Conservation (phyloP, 148 eudicot species). For the Cornus kousa region DNA sequence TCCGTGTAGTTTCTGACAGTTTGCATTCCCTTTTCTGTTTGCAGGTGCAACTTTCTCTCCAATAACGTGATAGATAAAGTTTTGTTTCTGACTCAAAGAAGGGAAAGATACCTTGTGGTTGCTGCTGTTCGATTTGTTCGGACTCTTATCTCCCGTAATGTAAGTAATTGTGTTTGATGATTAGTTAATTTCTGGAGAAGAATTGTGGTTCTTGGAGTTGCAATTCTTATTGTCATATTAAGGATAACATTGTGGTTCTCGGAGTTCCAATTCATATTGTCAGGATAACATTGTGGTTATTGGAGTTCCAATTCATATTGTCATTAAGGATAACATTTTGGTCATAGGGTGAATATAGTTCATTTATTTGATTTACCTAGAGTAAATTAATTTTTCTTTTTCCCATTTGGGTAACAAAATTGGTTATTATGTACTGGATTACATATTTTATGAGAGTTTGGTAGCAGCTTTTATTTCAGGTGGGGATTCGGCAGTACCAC, state of each 20-base stretch:
- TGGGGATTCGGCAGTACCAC: neutral
- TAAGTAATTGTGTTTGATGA: slow-evolving; percentile 35
- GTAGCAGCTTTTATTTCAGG: neutral
- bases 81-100: slow-evolving; percentile 64
- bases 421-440: neutral
- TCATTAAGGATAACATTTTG: too few species aligned
- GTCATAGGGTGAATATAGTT: neutral
- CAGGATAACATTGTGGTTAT: too few species aligned
- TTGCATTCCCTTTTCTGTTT: slow-evolving; percentile 12
- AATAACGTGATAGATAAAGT: slow-evolving; percentile 80
- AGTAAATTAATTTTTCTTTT: neutral
- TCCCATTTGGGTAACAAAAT: neutral
- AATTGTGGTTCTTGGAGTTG: too few species aligned
- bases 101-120: slow-evolving; percentile 79
- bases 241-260: neutral
- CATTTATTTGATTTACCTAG: neutral
- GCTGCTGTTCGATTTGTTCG: slow-evolving; percentile 91
- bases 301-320: too few species aligned
- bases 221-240: too few species aligned
- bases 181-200: too few species aligned
- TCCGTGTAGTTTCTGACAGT: neutral
- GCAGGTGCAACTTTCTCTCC: slow-evolving; percentile 83
- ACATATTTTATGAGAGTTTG: neutral
- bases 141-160: slow-evolving; percentile 80
- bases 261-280: neutral